Evolutionary conservation across 805 yeast species (phyloP).

Genomic region (Spathaspora girioi): DNA sequence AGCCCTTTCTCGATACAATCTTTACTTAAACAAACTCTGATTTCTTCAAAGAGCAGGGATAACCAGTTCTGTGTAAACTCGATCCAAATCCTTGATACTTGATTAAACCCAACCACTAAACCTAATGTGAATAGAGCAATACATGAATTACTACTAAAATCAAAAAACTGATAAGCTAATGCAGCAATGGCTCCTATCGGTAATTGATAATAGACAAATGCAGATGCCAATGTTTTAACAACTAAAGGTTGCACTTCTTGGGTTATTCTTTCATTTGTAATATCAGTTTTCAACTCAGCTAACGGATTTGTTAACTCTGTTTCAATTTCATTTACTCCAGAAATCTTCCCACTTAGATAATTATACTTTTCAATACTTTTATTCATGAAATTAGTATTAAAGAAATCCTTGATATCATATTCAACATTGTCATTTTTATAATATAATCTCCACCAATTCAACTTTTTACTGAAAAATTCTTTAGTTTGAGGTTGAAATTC

Average conservation of each 20-base stretch:
- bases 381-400: conserved; percentile 31
- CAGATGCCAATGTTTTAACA: conserved; percentile 22
- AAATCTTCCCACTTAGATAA: conserved; percentile 34
- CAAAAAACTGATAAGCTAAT: conserved; percentile 31
- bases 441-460: conserved; percentile 43
- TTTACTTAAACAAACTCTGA: conserved; percentile 28
- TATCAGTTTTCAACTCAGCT: conserved; percentile 21
- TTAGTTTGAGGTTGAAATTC: conserved; percentile 29
- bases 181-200: conserved; percentile 31
- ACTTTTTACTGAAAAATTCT: conserved; percentile 23
- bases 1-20: conserved; percentile 38
- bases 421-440: conserved; percentile 40
- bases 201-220: conserved; percentile 33
- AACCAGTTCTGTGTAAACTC: conserved; percentile 26
- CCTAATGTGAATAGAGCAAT: conserved; percentile 35
- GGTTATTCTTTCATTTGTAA: conserved; percentile 24
- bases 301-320: conserved; percentile 25
- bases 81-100: conserved; percentile 36
- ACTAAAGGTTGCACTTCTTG: conserved; percentile 38
- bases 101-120: conserved; percentile 38
- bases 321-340: conserved; percentile 11
- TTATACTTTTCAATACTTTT: conserved; percentile 36
- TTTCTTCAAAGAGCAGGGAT: conserved; percentile 28
- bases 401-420: conserved; percentile 38
- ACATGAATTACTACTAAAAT: conserved; percentile 27